These are phyloP conservation scores for Aspergillus haitiensis DNA, from an alignment of 495 filamentous ascomycete species.

Conservation along the genomic window DNA sequence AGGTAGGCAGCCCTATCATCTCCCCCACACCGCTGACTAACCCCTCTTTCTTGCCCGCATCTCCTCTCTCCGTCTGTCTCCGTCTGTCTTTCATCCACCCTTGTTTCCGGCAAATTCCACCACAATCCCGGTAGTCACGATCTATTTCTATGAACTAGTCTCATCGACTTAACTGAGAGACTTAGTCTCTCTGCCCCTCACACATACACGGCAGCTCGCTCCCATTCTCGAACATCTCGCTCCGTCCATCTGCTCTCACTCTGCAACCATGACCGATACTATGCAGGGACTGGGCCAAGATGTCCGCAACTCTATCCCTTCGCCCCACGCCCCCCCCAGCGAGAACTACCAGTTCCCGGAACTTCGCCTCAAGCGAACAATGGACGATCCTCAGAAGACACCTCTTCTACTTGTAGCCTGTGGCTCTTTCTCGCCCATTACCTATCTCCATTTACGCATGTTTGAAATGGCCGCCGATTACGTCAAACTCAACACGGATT, in stretches of 20 bases:
- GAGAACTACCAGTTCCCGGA: constrained; percentile 72
- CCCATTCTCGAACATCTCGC: neutral
- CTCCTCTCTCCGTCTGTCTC: constrained; percentile 1
- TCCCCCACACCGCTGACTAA: constrained; percentile 25
- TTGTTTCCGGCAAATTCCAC: constrained; percentile 4
- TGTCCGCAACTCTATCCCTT: constrained; percentile 27
- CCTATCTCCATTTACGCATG: constrained; percentile 88
- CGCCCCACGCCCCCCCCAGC: constrained; percentile 33
- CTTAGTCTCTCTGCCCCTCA: neutral
- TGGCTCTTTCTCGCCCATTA: constrained; percentile 82
- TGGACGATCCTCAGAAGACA: constrained; percentile 67
- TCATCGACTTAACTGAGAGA: constrained; percentile 6
- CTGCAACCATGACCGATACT: constrained; percentile 33
- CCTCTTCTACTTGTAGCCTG: constrained; percentile 85
- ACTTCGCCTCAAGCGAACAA: constrained; percentile 64
- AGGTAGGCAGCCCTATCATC: too few relatives aligned
- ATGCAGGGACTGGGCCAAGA: constrained; percentile 35
- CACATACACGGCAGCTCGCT: constrained; percentile 4
- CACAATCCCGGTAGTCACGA: too few relatives aligned
- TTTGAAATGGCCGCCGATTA: constrained; percentile 89
- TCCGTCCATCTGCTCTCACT: neutral
- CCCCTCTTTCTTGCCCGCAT: constrained; percentile 18
- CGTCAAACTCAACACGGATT: constrained; percentile 76
- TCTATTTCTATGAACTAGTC: neutral
- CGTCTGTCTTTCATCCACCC: neutral